Base-by-base conservation (phyloP, 208 protist genomes). In the Wallacemonas sp. region DNA sequence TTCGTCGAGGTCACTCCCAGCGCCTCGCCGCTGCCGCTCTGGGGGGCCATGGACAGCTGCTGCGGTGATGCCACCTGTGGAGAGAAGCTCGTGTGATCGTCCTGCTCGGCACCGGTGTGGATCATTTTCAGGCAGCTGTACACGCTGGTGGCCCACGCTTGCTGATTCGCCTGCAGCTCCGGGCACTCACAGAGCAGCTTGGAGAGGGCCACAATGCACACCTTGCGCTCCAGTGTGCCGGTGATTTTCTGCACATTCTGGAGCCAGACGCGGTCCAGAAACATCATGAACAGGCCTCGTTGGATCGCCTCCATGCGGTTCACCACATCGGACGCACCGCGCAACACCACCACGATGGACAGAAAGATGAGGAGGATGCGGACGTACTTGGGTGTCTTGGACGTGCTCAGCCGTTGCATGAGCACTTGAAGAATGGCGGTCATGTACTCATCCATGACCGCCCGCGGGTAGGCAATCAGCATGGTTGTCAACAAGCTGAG, bases 331-430 rank as follows among this genome's bases (percentile, higher is more conserved):
- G 74, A 70, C 21, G 81, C 78, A 15, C 87, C 87, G 38, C 76
- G 75, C 50, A 83, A 62, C 19, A 88, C 50, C 8, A 95, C 81
- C 24, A 79, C 62, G 9, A 95, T 73, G 13, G 88, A 94, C 13
- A 95, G 61, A 52, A 97, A 97, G 39, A 97, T 79, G 39, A 96
- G 85, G 0, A 97, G 53, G 45, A 93, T 93, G 67, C 89, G 93
- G 24, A 91, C 73, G 68, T 81, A 97, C 78, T 97, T 97, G 24
- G 83, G 74, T n/a, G 94, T 98, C 42, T 73, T 71, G 48, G 78
- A 79, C 13, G 33, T 62, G 42, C 81, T 65, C 36, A 97, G 52
- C 22, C 95, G 84, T 37, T 83, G 72, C 59, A 97, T 58, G 2
- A 97, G 60, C 29, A 94, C 48, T 21, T 87, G 44, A 22, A 95